Evolutionary conservation across 2,329 filamentous ascomycete genomes (phyloP).

Genomic region (Rhytidhysteron rufulum): DNA sequence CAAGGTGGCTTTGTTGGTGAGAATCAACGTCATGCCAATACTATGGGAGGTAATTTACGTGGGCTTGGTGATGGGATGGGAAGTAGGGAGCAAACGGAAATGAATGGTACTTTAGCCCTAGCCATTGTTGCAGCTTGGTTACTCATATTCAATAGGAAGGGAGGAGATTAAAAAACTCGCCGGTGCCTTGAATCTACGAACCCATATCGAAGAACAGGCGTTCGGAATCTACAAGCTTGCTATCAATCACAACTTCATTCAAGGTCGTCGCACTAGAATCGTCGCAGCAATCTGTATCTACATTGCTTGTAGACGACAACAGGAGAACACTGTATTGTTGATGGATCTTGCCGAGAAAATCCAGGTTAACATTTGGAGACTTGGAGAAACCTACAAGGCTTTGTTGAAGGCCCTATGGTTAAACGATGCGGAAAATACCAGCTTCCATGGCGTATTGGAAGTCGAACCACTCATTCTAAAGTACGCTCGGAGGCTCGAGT

Average conservation of each 20-base stretch:
- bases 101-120: constrained; percentile 43
- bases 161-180: constrained; percentile 37
- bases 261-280: constrained; percentile 74
- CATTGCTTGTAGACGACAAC: constrained; percentile 75
- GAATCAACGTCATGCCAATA: constrained; percentile 75
- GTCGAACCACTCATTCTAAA: constrained; percentile 88
- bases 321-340: constrained; percentile 81
- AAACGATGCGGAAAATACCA: constrained; percentile 47
- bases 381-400: constrained; percentile 86
- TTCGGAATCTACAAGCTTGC: constrained; percentile 42
- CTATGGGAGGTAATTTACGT: constrained; percentile 47
- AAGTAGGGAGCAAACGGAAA: constrained; percentile 62
- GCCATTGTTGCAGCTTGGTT: neutral
- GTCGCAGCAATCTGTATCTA: constrained; percentile 92
- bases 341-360: constrained; percentile 90
- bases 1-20: constrained; percentile 86
- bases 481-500: constrained; percentile 89
- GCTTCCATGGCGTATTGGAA: constrained; percentile 59
- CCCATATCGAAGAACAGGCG: constrained; percentile 36
- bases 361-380: constrained; percentile 84
- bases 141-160: constrained; percentile 35
- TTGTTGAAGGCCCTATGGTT: constrained; percentile 66
- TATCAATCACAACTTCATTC: constrained; percentile 57
- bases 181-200: constrained; percentile 35
- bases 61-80: constrained; percentile 44